Percentiles rank a stretch among this genome's conserved stretches.
Conservation (phyloP, 192 early-diverging fungal species). For the Ambispora gerdemannii region DNA sequence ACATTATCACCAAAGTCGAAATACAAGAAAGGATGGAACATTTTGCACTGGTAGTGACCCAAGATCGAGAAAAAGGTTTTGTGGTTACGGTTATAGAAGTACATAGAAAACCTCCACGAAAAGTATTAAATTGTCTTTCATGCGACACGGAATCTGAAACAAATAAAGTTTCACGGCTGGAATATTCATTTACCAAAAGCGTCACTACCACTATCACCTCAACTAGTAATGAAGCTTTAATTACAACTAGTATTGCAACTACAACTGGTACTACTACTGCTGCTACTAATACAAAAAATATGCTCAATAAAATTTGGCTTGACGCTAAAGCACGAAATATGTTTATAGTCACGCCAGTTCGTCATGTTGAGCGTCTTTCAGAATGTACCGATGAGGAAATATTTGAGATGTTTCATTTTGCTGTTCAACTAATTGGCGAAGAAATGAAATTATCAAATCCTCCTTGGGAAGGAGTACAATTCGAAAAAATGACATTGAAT, state of each 20-base stretch:
- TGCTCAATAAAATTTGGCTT: slow-evolving; percentile 11
- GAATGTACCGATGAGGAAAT: slow-evolving; percentile 33
- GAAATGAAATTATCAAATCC: slow-evolving; percentile 14
- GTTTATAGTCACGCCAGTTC: slow-evolving; percentile 30
- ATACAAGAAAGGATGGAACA: neutral
- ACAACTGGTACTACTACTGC: no score
- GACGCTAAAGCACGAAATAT: slow-evolving; percentile 35
- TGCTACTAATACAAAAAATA: no score
- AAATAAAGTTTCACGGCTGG: neutral
- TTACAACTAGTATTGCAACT: no score
- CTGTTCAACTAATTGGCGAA: neutral
- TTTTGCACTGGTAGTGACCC: neutral
- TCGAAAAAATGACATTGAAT: slow-evolving; percentile 31
- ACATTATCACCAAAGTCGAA: slow-evolving; percentile 13
- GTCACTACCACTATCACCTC: no score
- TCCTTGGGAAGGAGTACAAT: neutral
- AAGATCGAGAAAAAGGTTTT: neutral
- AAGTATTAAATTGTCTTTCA: slow-evolving; percentile 18
- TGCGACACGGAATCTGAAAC: slow-evolving; percentile 27
- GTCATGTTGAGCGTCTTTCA: slow-evolving; percentile 31
- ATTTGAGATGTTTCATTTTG: slow-evolving; percentile 22
- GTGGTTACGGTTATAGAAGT: neutral
- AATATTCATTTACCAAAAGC: slow-evolving; percentile 15
- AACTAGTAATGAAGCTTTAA: no score
- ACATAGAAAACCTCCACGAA: neutral